Evolutionary conservation across 2,329 filamentous ascomycete genomes (phyloP).

Genomic region (Dothideomycetidae sp.): DNA sequence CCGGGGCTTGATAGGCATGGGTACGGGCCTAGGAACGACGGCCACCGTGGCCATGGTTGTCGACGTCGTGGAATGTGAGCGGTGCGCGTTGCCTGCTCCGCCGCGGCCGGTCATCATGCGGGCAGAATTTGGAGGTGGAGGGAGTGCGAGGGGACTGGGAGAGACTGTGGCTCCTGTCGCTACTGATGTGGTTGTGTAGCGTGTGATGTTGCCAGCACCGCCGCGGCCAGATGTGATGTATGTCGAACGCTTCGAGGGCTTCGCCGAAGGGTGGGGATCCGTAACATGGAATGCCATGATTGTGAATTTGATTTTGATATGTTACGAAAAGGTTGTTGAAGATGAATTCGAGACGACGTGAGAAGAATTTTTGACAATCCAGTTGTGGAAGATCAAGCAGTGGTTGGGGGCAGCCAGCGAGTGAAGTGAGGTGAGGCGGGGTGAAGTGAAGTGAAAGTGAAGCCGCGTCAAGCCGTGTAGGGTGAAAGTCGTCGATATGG

Average conservation of each 20-base stretch:
- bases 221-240: constrained; percentile 42
- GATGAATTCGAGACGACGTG: too few relatives aligned
- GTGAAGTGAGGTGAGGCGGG: neutral
- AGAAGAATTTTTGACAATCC: too few relatives aligned
- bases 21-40: constrained; percentile 25
- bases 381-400: too few relatives aligned
- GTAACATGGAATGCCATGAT: constrained; percentile 39
- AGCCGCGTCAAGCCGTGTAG: neutral
- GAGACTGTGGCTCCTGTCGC: constrained; percentile 32
- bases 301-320: constrained; percentile 13
- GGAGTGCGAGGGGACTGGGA: constrained; percentile 27
- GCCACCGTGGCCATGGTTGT: constrained; percentile 9
- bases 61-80: constrained; percentile 34
- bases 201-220: constrained; percentile 44
- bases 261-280: constrained; percentile 47
- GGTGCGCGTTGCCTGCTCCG: constrained; percentile 44
- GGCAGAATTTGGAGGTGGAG: constrained; percentile 28
- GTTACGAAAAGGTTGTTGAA: constrained; percentile 1
- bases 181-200: constrained; percentile 34
- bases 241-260: constrained; percentile 23
- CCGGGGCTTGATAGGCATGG: constrained; percentile 25
- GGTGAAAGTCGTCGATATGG: neutral
- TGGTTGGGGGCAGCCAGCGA: neutral
- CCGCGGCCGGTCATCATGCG: constrained; percentile 45
- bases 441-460: neutral